A percentile compares a stretch with the other conserved stretches of the same genome.
These are phyloP conservation scores for Bonia amplexicaulis DNA, from an alignment of 176 grass and related monocot species.

Conservation along the genomic window DNA sequence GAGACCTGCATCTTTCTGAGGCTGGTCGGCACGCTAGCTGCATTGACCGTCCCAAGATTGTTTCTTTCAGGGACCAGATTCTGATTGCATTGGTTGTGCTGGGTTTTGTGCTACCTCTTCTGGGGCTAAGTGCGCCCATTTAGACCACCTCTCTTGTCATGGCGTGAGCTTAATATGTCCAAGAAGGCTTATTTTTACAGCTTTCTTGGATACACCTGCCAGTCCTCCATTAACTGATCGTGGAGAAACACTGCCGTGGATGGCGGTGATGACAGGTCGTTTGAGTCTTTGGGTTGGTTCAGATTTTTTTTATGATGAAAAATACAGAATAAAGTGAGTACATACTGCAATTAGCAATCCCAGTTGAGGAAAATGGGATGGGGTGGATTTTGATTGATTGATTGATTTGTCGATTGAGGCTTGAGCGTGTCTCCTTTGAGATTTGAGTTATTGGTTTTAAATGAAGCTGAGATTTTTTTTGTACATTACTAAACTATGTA, in stretches of 20 bases:
- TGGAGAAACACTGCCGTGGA: conserved; percentile 7
- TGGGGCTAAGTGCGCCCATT: conserved; percentile 5
- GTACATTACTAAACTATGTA: background rate
- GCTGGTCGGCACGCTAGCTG: conserved; percentile 10
- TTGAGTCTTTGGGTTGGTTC: background rate
- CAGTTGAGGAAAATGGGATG: background rate
- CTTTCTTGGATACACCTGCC: conserved; percentile 5
- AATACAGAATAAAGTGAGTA: background rate
- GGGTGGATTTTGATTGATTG: conserved; percentile 15
- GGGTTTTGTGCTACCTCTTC: conserved; percentile 43
- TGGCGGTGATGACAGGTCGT: background rate
- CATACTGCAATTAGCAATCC: background rate
- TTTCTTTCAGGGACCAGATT: conserved; percentile 69
- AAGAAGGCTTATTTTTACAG: conserved; percentile 32
- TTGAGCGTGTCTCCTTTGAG: background rate
- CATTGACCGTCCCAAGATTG: conserved; percentile 31
- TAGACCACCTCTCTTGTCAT: background rate
- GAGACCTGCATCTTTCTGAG: conserved; percentile 26
- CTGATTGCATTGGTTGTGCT: conserved; percentile 45
- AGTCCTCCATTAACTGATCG: background rate
- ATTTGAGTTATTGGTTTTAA: background rate
- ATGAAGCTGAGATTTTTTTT: background rate
- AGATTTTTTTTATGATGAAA: background rate
- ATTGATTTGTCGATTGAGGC: background rate
- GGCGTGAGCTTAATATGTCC: background rate